A percentile compares a stretch with the other conserved stretches of the same genome.
Evolutionary conservation across 495 filamentous ascomycete genomes (phyloP).

Genomic region (Tuber brumale): DNA sequence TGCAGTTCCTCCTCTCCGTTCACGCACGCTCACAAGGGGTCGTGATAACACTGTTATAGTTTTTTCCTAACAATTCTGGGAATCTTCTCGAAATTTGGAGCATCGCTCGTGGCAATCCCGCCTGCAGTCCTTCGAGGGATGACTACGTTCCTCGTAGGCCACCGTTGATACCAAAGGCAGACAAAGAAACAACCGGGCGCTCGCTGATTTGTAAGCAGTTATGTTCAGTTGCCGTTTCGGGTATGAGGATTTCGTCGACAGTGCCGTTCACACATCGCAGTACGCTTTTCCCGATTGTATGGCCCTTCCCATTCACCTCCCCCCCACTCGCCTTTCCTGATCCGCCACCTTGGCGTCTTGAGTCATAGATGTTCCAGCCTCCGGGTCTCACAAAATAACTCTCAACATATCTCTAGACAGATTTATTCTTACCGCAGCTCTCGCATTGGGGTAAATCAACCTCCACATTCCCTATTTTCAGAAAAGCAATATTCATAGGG

Average conservation of each 20-base stretch:
- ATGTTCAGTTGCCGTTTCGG: conserved; percentile 73
- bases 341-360: no score
- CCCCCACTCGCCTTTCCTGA: no score
- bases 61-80: conserved; percentile 76
- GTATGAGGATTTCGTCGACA: conserved; percentile 73
- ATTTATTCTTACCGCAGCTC: conserved; percentile 75
- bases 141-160: conserved; percentile 70
- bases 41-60: conserved; percentile 48
- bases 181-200: not conserved
- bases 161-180: not conserved
- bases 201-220: conserved; percentile 46
- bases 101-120: conserved; percentile 75
- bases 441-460: conserved; percentile 56
- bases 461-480: conserved; percentile 47
- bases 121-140: conserved; percentile 77
- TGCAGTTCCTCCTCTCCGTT: not conserved
- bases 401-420: conserved; percentile 46
- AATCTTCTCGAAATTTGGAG: conserved; percentile 87
- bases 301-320: not conserved
- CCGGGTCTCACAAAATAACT: not conserved
- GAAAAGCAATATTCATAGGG: not conserved
- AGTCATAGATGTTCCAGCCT: not conserved
- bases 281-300: conserved; percentile 10
- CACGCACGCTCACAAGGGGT: not conserved
- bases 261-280: conserved; percentile 73